Conservation (phyloP, 2,329 filamentous ascomycete species). For the Saccharata proteae region DNA sequence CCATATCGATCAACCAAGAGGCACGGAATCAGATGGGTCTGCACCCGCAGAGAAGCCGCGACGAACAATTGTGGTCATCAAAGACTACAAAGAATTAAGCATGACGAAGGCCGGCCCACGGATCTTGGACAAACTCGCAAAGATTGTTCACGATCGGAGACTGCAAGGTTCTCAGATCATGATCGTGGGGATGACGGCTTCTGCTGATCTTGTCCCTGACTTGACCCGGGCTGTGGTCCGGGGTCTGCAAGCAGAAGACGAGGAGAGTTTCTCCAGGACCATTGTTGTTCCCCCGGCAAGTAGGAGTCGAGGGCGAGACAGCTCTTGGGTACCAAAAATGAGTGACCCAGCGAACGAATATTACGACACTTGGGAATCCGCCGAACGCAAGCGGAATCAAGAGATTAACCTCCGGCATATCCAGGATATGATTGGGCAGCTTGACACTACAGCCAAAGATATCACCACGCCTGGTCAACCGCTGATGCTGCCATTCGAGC, state of each 20-base stretch:
- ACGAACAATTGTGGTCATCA: constrained; percentile 59
- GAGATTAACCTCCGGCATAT: constrained; percentile 55
- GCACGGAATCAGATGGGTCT: too few species aligned
- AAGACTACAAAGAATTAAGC: constrained; percentile 69
- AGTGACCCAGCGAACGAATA: too few species aligned
- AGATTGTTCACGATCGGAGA: constrained; percentile 60
- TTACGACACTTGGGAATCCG: too few species aligned
- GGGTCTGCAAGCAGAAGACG: constrained; percentile 31
- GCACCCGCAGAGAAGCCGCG: constrained; percentile 15
- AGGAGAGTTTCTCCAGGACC: constrained; percentile 20
- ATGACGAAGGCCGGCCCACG: constrained; percentile 55
- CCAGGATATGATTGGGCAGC: constrained; percentile 45
- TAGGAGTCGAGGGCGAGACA: too few species aligned
- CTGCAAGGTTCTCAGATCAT: constrained; percentile 59
- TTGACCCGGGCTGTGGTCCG: constrained; percentile 32
- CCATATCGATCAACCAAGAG: too few species aligned
- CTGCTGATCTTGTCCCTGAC: constrained; percentile 34
- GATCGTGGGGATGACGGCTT: constrained; percentile 66
- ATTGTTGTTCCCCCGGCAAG: constrained; percentile 16
- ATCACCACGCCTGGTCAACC: neutral
- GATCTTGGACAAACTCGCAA: constrained; percentile 58
- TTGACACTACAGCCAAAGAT: constrained; percentile 22
- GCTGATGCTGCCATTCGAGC: too few species aligned
- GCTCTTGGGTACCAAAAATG: neutral
- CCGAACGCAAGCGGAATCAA: constrained; percentile 13